Percentiles rank a stretch among this genome's conserved stretches.
phyloP scores from a whole-genome alignment of 345 rosid species.

The Gossypium longicalyx region DNA sequence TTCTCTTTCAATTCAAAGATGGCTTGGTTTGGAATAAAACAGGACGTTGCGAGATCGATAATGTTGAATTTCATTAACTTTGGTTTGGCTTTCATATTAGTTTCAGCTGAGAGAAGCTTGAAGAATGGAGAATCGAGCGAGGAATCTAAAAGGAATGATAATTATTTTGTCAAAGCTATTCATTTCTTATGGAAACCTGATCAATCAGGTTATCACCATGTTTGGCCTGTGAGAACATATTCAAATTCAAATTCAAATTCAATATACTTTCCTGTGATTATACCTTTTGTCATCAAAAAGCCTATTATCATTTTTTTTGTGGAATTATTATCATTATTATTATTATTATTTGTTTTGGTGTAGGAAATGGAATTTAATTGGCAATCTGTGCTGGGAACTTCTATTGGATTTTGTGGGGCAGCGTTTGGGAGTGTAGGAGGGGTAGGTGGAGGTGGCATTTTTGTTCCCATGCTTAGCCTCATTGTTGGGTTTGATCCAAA shows the following conservation, averaged over 20 bases:
- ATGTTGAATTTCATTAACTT: constrained; percentile 28
- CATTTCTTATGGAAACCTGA: constrained; percentile 41
- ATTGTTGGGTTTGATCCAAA: constrained; percentile 81
- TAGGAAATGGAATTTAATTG: constrained; percentile 75
- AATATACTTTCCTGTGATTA: background rate
- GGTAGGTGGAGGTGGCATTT: constrained; percentile 84
- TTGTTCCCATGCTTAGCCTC: constrained; percentile 76
- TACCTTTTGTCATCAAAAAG: background rate
- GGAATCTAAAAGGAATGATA: constrained; percentile 20
- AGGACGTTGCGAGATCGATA: constrained; percentile 36
- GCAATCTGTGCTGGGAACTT: constrained; percentile 55
- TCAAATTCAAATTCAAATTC: background rate
- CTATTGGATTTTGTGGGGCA: constrained; percentile 78
- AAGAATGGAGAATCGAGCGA: constrained; percentile 21
- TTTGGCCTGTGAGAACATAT: constrained; percentile 60
- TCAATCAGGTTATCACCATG: constrained; percentile 49
- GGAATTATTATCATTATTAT: background rate
- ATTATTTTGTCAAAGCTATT: constrained; percentile 22
- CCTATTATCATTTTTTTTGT: background rate
- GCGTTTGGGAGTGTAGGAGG: constrained; percentile 94
- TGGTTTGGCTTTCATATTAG: constrained; percentile 40
- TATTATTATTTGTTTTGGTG: background rate
- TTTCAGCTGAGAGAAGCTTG: constrained; percentile 52
- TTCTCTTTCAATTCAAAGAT: constrained; percentile 9
- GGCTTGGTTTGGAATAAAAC: constrained; percentile 39